A percentile compares a stretch with the other conserved stretches of the same genome.
phyloP scores from a whole-genome alignment of 2,329 filamentous ascomycete species.

The Aureobasidium sp. region DNA sequence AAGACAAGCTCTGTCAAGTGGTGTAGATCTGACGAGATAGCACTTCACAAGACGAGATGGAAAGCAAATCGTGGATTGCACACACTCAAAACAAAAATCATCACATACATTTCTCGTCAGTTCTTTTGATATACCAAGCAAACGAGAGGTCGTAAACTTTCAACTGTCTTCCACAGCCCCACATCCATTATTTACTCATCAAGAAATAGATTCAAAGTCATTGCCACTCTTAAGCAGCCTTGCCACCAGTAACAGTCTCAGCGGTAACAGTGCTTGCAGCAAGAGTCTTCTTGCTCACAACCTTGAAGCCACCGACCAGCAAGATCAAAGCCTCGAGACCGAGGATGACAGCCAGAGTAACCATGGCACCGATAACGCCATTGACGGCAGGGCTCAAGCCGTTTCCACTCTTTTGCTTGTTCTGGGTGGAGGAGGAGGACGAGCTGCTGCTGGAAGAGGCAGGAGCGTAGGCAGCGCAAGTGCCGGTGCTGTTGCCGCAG shows the following conservation, averaged over 20 bases:
- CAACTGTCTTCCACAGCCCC: background rate
- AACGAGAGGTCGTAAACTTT: background rate
- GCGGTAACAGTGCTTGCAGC: conserved; percentile 5
- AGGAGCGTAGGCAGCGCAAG: conserved; percentile 46
- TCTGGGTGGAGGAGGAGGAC: conserved; percentile 13
- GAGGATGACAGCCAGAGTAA: conserved; percentile 56
- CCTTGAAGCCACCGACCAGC: conserved; percentile 46
- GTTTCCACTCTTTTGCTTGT: conserved; percentile 20
- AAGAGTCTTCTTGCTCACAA: conserved; percentile 47
- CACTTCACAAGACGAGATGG: no score
- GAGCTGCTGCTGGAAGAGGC: conserved; percentile 16
- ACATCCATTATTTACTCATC: no score
- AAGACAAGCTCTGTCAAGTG: no score
- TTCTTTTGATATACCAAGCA: background rate
- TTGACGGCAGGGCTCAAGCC: conserved; percentile 63
- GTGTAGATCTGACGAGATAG: no score
- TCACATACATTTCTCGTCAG: background rate
- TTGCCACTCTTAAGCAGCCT: background rate
- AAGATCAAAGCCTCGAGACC: conserved; percentile 46
- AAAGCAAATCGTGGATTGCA: no score
- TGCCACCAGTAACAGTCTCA: background rate
- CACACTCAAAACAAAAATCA: no score
- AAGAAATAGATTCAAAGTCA: no score
- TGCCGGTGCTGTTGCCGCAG: conserved; percentile 64
- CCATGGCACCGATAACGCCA: conserved; percentile 68